A percentile compares a stretch with the other conserved stretches of the same genome.
Evolutionary conservation across 2,329 filamentous ascomycete species (phyloP).

Genomic region (Paracamarosporium sp.): DNA sequence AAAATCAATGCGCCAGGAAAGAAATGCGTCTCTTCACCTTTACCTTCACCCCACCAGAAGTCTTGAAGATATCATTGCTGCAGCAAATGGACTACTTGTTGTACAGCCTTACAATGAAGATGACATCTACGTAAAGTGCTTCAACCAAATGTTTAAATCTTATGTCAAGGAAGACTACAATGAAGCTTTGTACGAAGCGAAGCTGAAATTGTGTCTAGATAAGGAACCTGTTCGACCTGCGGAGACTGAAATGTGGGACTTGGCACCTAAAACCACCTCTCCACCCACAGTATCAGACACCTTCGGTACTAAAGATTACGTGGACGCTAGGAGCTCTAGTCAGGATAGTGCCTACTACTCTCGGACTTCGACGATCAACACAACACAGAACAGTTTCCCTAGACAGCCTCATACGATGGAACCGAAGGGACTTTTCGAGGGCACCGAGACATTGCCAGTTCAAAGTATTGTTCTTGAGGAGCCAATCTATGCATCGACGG

Average conservation of each 20-base stretch:
- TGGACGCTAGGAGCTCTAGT: neutral
- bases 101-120: neutral
- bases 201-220: neutral
- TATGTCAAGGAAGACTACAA: neutral
- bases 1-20: neutral
- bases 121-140: neutral
- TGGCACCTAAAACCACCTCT: neutral
- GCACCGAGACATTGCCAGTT: neutral
- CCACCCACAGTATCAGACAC: neutral
- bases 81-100: neutral
- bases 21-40: neutral
- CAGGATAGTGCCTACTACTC: conserved; percentile 1
- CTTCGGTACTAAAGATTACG: neutral
- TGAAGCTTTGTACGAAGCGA: neutral
- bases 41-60: neutral
- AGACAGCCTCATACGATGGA: neutral
- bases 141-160: neutral
- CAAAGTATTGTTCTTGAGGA: neutral
- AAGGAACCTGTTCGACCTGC: neutral
- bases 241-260: neutral
- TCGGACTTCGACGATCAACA: neutral
- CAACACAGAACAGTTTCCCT: neutral
- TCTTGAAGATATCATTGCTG: neutral
- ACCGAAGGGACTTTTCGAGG: neutral
- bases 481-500: neutral